phyloP scores from a whole-genome alignment of 495 filamentous ascomycete species.

The Daldinia decipiens region DNA sequence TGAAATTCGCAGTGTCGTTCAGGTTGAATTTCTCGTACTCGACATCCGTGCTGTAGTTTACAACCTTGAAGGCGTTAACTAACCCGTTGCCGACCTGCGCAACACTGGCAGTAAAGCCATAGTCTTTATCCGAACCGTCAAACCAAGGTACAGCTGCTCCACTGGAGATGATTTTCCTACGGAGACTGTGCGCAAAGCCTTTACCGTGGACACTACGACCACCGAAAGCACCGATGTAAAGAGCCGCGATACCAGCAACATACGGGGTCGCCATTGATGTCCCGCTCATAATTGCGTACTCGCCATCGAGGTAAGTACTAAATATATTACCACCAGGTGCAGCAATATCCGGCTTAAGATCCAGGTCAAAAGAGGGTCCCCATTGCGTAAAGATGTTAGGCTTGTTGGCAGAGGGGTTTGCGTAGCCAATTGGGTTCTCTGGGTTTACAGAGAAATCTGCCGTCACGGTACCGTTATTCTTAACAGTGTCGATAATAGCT shows the following conservation, averaged over 20 bases:
- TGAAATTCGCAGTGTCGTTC: constrained; percentile 58
- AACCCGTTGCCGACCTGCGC: constrained; percentile 54
- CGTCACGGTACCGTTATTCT: constrained; percentile 24
- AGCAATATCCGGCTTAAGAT: constrained; percentile 54
- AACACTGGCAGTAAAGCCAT: background rate
- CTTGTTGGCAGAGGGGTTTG: constrained; percentile 32
- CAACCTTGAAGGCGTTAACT: constrained; percentile 55
- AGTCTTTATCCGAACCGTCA: background rate
- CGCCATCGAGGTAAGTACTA: constrained; percentile 54
- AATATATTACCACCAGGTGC: constrained; percentile 59
- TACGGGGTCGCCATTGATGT: constrained; percentile 64
- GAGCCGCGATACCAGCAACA: constrained; percentile 56
- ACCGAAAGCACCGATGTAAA: constrained; percentile 50
- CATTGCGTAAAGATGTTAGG: constrained; percentile 54
- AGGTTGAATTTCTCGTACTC: constrained; percentile 53
- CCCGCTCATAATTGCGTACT: constrained; percentile 55
- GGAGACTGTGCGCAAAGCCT: background rate
- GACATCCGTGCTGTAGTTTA: constrained; percentile 53
- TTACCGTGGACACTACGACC: constrained; percentile 43
- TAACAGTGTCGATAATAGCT: background rate
- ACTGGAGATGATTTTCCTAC: background rate
- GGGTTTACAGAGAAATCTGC: constrained; percentile 37
- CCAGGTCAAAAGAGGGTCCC: constrained; percentile 53
- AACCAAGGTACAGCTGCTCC: background rate
- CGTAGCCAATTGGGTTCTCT: constrained; percentile 26